Evolutionary conservation across 2,329 filamentous ascomycete species (phyloP).

Genomic region (Tolypocladium sp.): DNA sequence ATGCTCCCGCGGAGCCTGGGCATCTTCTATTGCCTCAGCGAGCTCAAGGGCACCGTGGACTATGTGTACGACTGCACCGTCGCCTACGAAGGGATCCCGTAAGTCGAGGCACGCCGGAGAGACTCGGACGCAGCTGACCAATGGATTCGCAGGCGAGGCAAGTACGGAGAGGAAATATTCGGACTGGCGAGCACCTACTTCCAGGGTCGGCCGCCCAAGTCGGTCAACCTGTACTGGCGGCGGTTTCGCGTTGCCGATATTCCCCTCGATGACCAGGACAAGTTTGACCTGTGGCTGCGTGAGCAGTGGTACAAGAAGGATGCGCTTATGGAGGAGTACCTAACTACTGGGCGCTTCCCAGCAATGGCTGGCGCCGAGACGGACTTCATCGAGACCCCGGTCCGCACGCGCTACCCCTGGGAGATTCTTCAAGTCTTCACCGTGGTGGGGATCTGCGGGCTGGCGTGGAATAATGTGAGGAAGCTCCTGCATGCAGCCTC

Average conservation of each 20-base stretch:
- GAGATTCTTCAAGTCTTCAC: conserved; percentile 48
- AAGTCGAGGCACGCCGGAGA: conserved; percentile 32
- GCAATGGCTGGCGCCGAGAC: conserved; percentile 44
- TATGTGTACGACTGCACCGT: conserved; percentile 92
- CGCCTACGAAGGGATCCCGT: conserved; percentile 89
- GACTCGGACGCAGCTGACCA: conserved; percentile 1
- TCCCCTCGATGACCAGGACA: conserved; percentile 61
- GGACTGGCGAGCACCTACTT: conserved; percentile 81
- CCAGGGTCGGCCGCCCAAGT: conserved; percentile 81
- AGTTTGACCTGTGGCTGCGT: conserved; percentile 78
- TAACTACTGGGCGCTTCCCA: conserved; percentile 71
- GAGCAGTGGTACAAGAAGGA: conserved; percentile 92
- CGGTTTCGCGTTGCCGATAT: conserved; percentile 75
- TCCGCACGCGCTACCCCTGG: conserved; percentile 42
- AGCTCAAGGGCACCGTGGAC: conserved; percentile 65
- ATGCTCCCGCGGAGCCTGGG: conserved; percentile 75
- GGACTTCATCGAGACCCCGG: conserved; percentile 48
- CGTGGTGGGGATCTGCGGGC: conserved; percentile 33
- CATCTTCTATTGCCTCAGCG: conserved; percentile 67
- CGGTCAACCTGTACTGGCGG: conserved; percentile 95
- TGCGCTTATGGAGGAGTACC: conserved; percentile 73
- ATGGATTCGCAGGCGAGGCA: conserved; percentile 47
- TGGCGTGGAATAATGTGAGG: conserved; percentile 30
- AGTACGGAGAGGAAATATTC: conserved; percentile 87
- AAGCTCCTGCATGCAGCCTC: conserved; percentile 15